A percentile compares a stretch with the other conserved stretches of the same genome.
phyloP scores from a whole-genome alignment of 495 filamentous ascomycete species.

The Aspergillus kassunensis region DNA sequence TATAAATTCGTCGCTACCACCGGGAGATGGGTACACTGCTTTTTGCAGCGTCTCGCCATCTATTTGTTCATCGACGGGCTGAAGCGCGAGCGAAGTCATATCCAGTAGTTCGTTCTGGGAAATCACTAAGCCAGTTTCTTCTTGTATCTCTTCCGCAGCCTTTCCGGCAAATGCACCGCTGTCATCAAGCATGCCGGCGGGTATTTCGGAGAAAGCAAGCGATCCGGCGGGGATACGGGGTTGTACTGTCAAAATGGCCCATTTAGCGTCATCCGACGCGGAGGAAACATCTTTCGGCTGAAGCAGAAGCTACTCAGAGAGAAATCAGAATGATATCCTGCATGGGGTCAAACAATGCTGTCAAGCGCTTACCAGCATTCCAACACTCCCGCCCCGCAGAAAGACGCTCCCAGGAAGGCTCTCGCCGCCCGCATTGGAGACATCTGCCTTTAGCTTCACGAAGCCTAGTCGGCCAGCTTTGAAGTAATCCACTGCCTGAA shows the following conservation, averaged over 20 bases:
- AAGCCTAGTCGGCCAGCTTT: constrained; percentile 65
- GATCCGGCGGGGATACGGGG: constrained; percentile 76
- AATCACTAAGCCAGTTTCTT: constrained; percentile 70
- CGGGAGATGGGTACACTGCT: constrained; percentile 71
- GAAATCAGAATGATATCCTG: not conserved
- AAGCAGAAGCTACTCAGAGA: constrained; percentile 52
- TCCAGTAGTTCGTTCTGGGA: constrained; percentile 57
- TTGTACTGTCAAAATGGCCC: constrained; percentile 76
- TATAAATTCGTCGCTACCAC: constrained; percentile 82
- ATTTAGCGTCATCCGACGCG: constrained; percentile 47
- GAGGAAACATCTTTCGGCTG: constrained; percentile 61
- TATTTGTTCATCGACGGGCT: constrained; percentile 18
- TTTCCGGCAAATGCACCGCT: constrained; percentile 68
- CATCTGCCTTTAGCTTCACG: constrained; percentile 64
- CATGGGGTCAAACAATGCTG: not conserved
- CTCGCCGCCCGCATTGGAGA: constrained; percentile 61
- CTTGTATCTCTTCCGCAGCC: constrained; percentile 77
- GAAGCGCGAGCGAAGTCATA: constrained; percentile 59
- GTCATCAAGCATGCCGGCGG: constrained; percentile 87
- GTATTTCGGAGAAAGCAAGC: constrained; percentile 72
- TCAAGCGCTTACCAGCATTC: constrained; percentile 59
- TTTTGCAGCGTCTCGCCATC: constrained; percentile 49
- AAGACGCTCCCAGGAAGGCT: constrained; percentile 74
- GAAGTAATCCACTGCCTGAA: constrained; percentile 75
- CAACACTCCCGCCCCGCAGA: constrained; percentile 75